Base-by-base conservation (phyloP, 2,329 filamentous ascomycete species). In the Botrytis fragariae region DNA sequence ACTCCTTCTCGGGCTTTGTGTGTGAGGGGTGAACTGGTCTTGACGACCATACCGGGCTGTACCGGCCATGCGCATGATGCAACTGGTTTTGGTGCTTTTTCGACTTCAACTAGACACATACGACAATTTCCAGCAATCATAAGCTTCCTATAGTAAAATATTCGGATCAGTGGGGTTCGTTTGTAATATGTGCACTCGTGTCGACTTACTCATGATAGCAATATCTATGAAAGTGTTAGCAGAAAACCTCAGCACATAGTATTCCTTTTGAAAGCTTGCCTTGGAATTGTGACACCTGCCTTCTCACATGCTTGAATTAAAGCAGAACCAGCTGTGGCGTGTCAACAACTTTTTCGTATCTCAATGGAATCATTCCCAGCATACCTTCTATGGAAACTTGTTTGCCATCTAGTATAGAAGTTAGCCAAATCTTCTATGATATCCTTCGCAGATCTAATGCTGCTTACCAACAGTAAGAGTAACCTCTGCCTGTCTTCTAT, bases 251-350 rank as follows among this genome's bases (percentile, higher is more conserved):
- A 72, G 29, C 39, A 42, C 22, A 51, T n/a, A 51, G 67, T 60
- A 51, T 20, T 59, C 67, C 18, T 72, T 69, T 73, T 77, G 61
- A 81, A 87, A 32, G 54, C 65, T 80, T 85, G 93, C 92, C 92
- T 94, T 79, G 95, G 95, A 81, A 98, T 88, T 76, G 92, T 96
- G 78, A 88, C 89, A 81, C 96, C 96, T 77, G 95, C 96, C 87
- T 99, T 98, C 86, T 99, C 96, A 87, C 96, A 99, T 82, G 96
- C 96, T 87, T 99, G 96, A 83, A 99, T 99, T 81, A 99, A 89
- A 81, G 96, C 95, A 80, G 96, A 96, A 78, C 95, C 95, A 85
- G 95, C 95, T 97, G 83, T 83, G 80, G 73, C 78, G 79, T 72
- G 74, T 82, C 87, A 81, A 87, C 82, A 75, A 77, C 73, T 45